Evolutionary conservation across 2,329 filamentous ascomycete genomes (phyloP).

Genomic region (Metarhizium album): DNA sequence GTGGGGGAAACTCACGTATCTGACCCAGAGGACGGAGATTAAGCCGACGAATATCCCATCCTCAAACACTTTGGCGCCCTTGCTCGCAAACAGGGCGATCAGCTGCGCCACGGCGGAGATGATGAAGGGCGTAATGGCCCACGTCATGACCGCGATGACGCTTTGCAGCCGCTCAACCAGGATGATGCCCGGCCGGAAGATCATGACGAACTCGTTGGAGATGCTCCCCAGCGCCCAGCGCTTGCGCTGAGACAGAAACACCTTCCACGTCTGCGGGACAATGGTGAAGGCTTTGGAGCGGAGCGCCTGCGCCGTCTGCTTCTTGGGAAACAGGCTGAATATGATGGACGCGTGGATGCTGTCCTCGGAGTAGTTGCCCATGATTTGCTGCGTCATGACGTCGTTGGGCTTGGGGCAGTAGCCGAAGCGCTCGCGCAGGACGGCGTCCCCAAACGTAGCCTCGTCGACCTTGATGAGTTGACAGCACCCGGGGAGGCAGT

Average conservation of each 20-base stretch:
- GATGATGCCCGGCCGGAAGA: constrained; percentile 31
- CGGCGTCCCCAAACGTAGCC: constrained; percentile 34
- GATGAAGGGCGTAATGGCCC: constrained; percentile 34
- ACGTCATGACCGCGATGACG: constrained; percentile 34
- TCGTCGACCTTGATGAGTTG: constrained; percentile 39
- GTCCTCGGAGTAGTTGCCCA: constrained; percentile 38
- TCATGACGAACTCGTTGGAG: constrained; percentile 37
- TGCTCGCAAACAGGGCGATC: constrained; percentile 22
- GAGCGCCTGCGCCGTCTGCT: constrained; percentile 34
- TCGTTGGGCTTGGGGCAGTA: constrained; percentile 39
- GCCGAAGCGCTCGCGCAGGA: constrained; percentile 34
- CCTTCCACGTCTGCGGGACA: constrained; percentile 32
- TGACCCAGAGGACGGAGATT: constrained; percentile 25
- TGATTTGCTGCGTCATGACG: constrained; percentile 36
- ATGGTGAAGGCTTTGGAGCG: constrained; percentile 35
- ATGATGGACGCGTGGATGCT: constrained; percentile 38
- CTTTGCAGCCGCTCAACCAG: constrained; percentile 33
- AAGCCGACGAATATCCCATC: constrained; percentile 27
- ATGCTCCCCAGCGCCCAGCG: constrained; percentile 38
- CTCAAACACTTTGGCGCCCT: constrained; percentile 21
- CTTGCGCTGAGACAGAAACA: constrained; percentile 38
- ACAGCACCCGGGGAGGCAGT: constrained; percentile 37
- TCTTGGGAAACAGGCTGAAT: constrained; percentile 32
- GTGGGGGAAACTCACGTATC: constrained; percentile 24
- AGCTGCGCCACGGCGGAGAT: constrained; percentile 28